These are phyloP conservation scores for Talaromyces sp. DNA, from an alignment of 2,329 filamentous ascomycete species.

Conservation along the genomic window DNA sequence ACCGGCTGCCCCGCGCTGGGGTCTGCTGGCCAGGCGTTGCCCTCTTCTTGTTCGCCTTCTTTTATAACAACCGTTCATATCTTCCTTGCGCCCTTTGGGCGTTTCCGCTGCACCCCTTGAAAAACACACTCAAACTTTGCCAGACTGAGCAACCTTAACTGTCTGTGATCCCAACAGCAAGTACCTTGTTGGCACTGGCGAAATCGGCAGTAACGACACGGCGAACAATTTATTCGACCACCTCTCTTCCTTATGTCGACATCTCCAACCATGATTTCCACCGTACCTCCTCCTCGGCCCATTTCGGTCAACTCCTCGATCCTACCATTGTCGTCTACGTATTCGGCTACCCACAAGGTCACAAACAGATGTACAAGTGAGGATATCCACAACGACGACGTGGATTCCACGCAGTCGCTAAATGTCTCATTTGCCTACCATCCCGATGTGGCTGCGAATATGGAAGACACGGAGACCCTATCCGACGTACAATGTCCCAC, in stretches of 20 bases:
- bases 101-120: background rate
- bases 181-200: background rate
- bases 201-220: background rate
- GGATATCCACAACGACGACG: constrained; percentile 18
- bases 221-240: background rate
- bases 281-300: constrained; percentile 25
- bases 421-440: constrained; percentile 17
- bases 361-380: constrained; percentile 21
- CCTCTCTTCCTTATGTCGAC: background rate
- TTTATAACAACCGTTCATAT: background rate
- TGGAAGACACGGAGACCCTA: constrained; percentile 19
- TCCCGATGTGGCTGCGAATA: constrained; percentile 18
- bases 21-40: constrained; percentile 18
- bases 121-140: background rate
- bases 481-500: constrained; percentile 6
- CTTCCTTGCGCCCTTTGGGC: background rate
- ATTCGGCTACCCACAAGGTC: constrained; percentile 16
- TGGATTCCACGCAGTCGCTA: constrained; percentile 13
- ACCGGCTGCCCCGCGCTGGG: constrained; percentile 20
- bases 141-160: background rate
- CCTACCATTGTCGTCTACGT: constrained; percentile 17
- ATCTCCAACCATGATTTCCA: constrained; percentile 19
- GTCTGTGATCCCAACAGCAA: background rate
- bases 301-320: constrained; percentile 28
- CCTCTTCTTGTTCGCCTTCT: background rate